These are phyloP conservation scores for Phaffomyces thermotolerans DNA, from an alignment of 805 yeast species.

Conservation along the genomic window DNA sequence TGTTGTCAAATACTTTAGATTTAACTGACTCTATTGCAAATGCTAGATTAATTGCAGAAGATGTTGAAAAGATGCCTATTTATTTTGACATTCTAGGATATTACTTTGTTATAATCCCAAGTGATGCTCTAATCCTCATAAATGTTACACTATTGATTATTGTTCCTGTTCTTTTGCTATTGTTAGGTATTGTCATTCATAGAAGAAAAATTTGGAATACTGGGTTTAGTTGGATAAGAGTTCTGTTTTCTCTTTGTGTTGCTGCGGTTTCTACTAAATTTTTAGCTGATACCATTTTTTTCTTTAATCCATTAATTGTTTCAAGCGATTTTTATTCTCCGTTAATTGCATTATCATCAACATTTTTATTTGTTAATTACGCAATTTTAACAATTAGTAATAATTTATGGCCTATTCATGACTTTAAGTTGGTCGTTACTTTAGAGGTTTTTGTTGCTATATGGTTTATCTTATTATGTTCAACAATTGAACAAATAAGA, in stretches of 20 bases:
- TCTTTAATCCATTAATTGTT: conserved; percentile 41
- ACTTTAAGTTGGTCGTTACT: conserved; percentile 51
- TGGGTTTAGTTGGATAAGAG: conserved; percentile 42
- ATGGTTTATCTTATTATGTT: conserved; percentile 50
- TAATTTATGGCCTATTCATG: conserved; percentile 39
- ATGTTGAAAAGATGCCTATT: conserved; percentile 38
- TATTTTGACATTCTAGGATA: conserved; percentile 59
- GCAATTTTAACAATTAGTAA: conserved; percentile 37
- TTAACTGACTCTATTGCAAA: conserved; percentile 41
- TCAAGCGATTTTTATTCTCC: conserved; percentile 46
- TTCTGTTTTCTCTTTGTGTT: conserved; percentile 48
- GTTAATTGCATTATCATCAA: conserved; percentile 39
- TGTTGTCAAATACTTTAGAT: conserved; percentile 68
- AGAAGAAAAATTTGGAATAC: conserved; percentile 43
- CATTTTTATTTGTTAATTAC: conserved; percentile 49
- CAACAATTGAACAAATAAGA: conserved; percentile 42
- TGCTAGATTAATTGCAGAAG: conserved; percentile 28
- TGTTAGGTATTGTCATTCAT: conserved; percentile 41
- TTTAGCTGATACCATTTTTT: conserved; percentile 33
- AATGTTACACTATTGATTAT: conserved; percentile 46
- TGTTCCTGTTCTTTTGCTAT: conserved; percentile 46
- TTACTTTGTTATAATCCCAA: conserved; percentile 47
- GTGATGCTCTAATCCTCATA: conserved; percentile 39
- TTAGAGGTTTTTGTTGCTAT: conserved; percentile 45
- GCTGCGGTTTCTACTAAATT: conserved; percentile 34